Evolutionary conservation across 2,329 filamentous ascomycete genomes (phyloP), one percentile per base, ranked within the genome.

Genomic region (Ceratocystiopsis sp.): DNA sequence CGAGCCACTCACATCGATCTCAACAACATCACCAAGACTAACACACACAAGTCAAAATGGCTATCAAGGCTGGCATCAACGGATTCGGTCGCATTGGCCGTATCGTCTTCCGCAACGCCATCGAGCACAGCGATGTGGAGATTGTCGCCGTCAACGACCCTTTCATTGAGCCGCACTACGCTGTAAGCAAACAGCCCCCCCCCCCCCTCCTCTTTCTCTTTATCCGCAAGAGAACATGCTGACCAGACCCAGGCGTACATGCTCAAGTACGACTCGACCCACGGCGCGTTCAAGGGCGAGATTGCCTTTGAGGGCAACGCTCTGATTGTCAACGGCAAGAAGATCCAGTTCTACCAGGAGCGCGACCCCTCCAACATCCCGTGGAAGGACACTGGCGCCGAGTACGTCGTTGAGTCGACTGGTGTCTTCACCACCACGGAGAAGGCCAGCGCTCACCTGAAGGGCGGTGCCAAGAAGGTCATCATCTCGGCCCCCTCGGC

Each of bases 81-180:
- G 89, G 91, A 68, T 98, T 98, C 75, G 91, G 91, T 73, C 87
- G 91, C 69, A 98, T 98, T 69, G 91, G 91, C 61, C 84, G 91
- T 67, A 95, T 98, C 66, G 80, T 96, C 74, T 91, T 96, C 83
- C 85, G 89, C 73, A 96, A 95, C 73, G 84, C 89, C 59, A 64
- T 93, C 62, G 81, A 93, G 78, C 82, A 89, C 70, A 67, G 74
- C 58, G 82, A 93, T 48, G 83, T 96, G 62, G 75, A 94, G 59
- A 74, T 98, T 59, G 85, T 95, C 59, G 89, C 91, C 58, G 85
- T 95, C 71, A 96, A 98, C 76, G 91, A 96, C 67, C 91, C 91
- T 58, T 96, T 98, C 81, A 96, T 98, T 70, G 87, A 95, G 70
- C 77, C 84, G 59, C 71, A 87, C 67, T 96, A 96, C 70, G 91